Percentiles rank a stretch among this genome's conserved stretches.
Conservation (phyloP, 805 yeast genomes). For the Saturnispora serradocipensis region DNA sequence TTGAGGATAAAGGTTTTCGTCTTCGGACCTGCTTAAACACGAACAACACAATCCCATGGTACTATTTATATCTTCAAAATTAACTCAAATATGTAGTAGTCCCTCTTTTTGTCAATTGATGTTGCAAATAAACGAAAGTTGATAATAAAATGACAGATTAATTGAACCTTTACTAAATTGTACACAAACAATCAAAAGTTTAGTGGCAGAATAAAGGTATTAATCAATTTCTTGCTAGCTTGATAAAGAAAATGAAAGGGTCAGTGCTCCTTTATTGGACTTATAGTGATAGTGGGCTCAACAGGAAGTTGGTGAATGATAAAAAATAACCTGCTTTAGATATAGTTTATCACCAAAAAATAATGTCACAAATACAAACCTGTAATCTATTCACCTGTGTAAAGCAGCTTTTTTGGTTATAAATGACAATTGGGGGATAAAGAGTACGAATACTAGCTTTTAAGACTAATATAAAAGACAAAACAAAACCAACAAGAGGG, state of each 20-base stretch:
- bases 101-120: background rate
- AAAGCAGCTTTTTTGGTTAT: background rate
- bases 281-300: background rate
- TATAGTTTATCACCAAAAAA: background rate
- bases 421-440: background rate
- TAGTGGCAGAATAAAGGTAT: background rate
- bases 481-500: conserved; percentile 1
- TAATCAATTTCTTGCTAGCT: background rate
- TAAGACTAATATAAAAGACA: background rate
- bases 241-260: background rate
- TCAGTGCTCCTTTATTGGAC: background rate
- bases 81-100: background rate
- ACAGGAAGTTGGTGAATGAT: background rate
- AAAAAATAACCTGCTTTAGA: background rate
- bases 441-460: background rate
- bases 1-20: conserved; percentile 63
- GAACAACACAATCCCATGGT: conserved; percentile 48
- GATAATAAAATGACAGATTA: background rate
- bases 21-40: conserved; percentile 33
- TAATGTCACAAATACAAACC: background rate
- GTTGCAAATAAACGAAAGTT: background rate
- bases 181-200: background rate
- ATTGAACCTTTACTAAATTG: background rate
- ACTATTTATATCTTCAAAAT: background rate
- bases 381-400: background rate